These are phyloP conservation scores for Priceomyces haplophilus DNA, from an alignment of 805 yeast genomes.

Conservation along the genomic window DNA sequence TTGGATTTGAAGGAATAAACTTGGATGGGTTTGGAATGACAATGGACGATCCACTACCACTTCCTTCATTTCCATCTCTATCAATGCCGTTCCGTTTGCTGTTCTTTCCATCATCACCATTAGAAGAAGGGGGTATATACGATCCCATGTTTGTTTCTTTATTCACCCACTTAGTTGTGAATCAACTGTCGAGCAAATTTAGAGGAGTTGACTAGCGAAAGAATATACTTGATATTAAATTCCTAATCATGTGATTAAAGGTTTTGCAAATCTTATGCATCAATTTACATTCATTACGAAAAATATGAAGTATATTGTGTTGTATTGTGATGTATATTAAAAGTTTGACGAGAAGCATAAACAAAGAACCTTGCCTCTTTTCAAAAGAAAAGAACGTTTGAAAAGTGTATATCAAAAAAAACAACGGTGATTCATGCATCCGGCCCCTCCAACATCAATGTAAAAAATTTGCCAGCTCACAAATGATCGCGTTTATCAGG, in stretches of 20 bases:
- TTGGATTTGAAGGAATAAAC: constrained; percentile 41
- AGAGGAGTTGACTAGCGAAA: too few relatives aligned
- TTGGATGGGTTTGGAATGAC: constrained; percentile 18
- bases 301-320: not conserved
- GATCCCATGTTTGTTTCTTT: constrained; percentile 25
- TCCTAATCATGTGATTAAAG: not conserved
- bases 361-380: not conserved
- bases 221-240: not conserved
- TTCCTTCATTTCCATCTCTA: constrained; percentile 6
- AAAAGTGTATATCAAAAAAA: too few relatives aligned
- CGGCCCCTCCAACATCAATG: not conserved
- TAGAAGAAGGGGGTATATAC: constrained; percentile 34
- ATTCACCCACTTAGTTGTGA: not conserved
- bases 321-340: not conserved
- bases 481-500: not conserved
- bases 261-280: not conserved
- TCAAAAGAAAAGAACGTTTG: not conserved
- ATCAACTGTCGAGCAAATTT: not conserved
- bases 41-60: constrained; percentile 9
- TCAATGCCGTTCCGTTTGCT: constrained; percentile 4
- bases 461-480: not conserved
- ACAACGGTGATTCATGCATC: not conserved
- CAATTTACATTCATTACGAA: constrained; percentile 1
- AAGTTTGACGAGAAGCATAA: too few relatives aligned
- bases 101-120: constrained; percentile 9